A percentile compares a stretch with the other conserved stretches of the same genome.
phyloP scores from a whole-genome alignment of 495 filamentous ascomycete genomes.

The Cercophora samala region DNA sequence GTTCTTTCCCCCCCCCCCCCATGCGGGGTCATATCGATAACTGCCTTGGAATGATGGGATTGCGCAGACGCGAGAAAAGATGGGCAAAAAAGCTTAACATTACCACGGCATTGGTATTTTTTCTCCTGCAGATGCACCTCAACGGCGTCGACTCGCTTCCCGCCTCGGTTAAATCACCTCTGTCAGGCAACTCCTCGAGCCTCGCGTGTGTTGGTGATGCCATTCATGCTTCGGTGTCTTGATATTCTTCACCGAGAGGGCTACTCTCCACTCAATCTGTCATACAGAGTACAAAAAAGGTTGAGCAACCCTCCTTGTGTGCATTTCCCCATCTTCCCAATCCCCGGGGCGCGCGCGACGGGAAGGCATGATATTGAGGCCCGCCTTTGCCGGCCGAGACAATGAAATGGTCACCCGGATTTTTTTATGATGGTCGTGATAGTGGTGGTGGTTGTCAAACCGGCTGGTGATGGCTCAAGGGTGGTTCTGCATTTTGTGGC shows the following conservation, averaged over 20 bases:
- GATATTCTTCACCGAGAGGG: neutral
- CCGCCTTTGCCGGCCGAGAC: neutral
- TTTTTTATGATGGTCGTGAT: neutral
- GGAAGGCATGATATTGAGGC: neutral
- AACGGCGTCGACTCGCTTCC: neutral
- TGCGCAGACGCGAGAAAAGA: neutral
- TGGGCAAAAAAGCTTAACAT: neutral
- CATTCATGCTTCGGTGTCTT: neutral
- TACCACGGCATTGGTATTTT: neutral
- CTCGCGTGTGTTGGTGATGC: too few relatives aligned
- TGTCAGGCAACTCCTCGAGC: neutral
- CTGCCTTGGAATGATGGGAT: neutral
- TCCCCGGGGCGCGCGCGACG: neutral
- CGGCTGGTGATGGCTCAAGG: neutral
- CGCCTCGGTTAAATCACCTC: neutral
- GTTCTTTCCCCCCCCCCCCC: neutral
- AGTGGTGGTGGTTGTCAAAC: too few relatives aligned
- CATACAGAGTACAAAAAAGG: conserved; percentile 3
- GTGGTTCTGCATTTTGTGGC: neutral
- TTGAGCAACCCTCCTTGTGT: neutral
- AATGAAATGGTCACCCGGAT: neutral
- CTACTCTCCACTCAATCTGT: neutral
- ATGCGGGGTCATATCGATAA: neutral
- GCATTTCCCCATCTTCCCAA: neutral
- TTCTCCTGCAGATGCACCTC: neutral